A percentile compares a stretch with the other conserved stretches of the same genome.
Conservation (phyloP, 257 asterid species). For the Ehretia macrophylla region DNA sequence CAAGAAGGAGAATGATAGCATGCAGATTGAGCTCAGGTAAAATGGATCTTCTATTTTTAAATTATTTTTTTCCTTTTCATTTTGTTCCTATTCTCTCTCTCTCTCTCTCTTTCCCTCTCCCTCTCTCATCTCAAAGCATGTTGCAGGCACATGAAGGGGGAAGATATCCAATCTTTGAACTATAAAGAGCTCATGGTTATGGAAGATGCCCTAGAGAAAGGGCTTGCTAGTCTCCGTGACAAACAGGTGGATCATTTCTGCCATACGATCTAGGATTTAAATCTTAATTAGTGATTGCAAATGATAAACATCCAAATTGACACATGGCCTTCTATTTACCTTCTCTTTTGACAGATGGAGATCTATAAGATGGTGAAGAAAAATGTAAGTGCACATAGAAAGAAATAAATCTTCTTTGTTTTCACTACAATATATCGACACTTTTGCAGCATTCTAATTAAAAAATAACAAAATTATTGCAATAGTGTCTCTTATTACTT, state of each 20-base stretch:
- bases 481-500: too few relatives aligned
- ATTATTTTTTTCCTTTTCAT: neutral
- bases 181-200: slow-evolving; percentile 78
- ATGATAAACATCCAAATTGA: too few relatives aligned
- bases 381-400: slow-evolving; percentile 23
- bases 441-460: neutral
- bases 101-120: too few relatives aligned
- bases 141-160: slow-evolving; percentile 81
- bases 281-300: neutral
- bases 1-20: slow-evolving; percentile 93
- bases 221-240: slow-evolving; percentile 61
- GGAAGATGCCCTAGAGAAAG: slow-evolving; percentile 80
- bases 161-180: slow-evolving; percentile 66
- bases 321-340: too few relatives aligned
- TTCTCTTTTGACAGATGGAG: slow-evolving; percentile 25
- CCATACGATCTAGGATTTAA: slow-evolving; percentile 8
- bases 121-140: too few relatives aligned
- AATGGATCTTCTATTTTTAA: neutral
- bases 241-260: too few relatives aligned
- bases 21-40: slow-evolving; percentile 94
- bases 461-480: too few relatives aligned
- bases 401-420: too few relatives aligned
- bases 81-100: too few relatives aligned
- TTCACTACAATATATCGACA: too few relatives aligned
- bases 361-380: slow-evolving; percentile 30